Evolutionary conservation across 116 monocot species (phyloP).

Genomic region (Zostera marina): DNA sequence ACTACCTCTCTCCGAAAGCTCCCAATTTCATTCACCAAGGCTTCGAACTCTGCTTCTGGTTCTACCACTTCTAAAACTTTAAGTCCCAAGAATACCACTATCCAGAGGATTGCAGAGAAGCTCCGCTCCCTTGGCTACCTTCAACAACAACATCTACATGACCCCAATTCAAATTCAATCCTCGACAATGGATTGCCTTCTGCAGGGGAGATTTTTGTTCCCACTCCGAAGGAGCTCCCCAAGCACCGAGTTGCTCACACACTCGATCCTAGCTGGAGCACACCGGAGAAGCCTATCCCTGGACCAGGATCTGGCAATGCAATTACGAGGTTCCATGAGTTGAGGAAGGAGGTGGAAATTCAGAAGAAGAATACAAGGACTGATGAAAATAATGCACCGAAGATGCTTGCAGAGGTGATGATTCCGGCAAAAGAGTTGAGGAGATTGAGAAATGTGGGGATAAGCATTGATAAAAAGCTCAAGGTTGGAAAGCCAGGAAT

Average conservation of each 20-base stretch:
- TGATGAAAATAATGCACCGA: conserved; percentile 17
- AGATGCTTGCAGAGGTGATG: conserved; percentile 40
- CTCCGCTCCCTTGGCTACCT: conserved; percentile 75
- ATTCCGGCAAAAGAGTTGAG: conserved; percentile 36
- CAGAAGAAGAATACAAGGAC: not conserved
- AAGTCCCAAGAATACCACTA: conserved; percentile 31
- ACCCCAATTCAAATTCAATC: not conserved
- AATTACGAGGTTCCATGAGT: conserved; percentile 18
- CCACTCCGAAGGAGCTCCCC: conserved; percentile 49
- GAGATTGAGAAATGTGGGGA: conserved; percentile 39
- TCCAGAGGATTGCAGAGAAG: conserved; percentile 79
- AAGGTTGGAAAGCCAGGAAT: conserved; percentile 88
- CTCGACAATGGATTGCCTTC: not conserved
- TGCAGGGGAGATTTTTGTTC: conserved; percentile 76
- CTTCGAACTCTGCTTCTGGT: conserved; percentile 1
- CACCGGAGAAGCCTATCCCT: conserved; percentile 56
- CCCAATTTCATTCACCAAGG: not conserved
- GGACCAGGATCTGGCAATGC: conserved; percentile 39
- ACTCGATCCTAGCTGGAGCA: conserved; percentile 75
- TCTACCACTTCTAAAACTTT: not conserved
- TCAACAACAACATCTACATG: not conserved
- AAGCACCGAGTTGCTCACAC: conserved; percentile 55
- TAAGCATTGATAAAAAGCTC: conserved; percentile 35
- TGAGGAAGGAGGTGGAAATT: conserved; percentile 22
- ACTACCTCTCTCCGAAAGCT: not conserved